phyloP scores from a whole-genome alignment of 2,329 filamentous ascomycete genomes.

The Colletotrichum tropicale region DNA sequence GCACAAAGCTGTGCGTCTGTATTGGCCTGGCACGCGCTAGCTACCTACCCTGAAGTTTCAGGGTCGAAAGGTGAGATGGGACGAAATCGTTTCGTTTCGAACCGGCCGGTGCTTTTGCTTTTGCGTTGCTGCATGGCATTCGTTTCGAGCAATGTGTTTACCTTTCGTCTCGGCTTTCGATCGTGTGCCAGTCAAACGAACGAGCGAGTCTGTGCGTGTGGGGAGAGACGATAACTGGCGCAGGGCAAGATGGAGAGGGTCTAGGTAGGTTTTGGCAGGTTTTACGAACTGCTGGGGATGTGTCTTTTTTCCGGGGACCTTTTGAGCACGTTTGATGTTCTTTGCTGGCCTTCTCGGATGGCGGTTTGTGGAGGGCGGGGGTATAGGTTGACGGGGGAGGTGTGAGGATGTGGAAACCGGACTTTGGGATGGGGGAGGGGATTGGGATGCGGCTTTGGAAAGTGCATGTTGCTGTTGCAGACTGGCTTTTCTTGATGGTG shows the following conservation, averaged over 20 bases:
- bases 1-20: neutral
- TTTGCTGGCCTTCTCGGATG: neutral
- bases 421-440: neutral
- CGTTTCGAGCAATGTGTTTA: neutral
- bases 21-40: neutral
- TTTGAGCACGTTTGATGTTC: neutral
- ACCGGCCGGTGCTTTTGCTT: neutral
- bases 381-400: neutral
- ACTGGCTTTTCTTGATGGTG: neutral
- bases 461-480: neutral
- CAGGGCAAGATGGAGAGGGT: neutral
- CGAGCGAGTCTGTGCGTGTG: neutral
- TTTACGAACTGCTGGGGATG: neutral
- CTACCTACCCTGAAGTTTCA: neutral
- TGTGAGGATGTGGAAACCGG: neutral
- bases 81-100: neutral
- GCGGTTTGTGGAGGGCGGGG: neutral
- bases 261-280: neutral
- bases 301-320: neutral
- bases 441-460: neutral
- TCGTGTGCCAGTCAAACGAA: neutral
- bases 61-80: neutral
- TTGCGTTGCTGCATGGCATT: neutral
- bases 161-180: neutral
- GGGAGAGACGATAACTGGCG: neutral